Evolutionary conservation across 345 rosid genomes (phyloP).

Genomic region (Ceriops zippeliana): DNA sequence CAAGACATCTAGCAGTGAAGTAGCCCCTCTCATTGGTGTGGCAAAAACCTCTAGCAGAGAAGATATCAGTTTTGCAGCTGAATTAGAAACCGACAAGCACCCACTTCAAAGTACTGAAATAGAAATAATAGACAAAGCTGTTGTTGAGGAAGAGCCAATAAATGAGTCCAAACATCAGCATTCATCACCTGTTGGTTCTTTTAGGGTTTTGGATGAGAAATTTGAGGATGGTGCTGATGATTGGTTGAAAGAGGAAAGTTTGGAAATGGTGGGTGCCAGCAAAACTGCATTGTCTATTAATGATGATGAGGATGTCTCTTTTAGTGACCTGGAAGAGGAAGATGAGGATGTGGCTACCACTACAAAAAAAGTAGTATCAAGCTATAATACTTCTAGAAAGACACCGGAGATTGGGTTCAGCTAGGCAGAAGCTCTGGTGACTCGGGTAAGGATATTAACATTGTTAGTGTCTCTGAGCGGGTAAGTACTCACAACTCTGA

Average conservation of each 20-base stretch:
- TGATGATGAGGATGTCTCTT: conserved; percentile 88
- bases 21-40: not conserved
- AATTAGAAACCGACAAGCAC: conserved; percentile 49
- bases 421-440: conserved; percentile 46
- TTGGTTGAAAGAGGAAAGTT: conserved; percentile 81
- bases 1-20: conserved; percentile 33
- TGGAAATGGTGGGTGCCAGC: conserved; percentile 40
- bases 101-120: conserved; percentile 48
- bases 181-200: conserved; percentile 24
- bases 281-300: conserved; percentile 46
- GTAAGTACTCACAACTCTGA: conserved; percentile 41
- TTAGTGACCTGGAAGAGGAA: conserved; percentile 96
- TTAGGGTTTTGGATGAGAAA: conserved; percentile 41
- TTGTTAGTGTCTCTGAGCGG: conserved; percentile 33
- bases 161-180: conserved; percentile 30
- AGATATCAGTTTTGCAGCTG: conserved; percentile 27
- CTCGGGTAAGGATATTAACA: conserved; percentile 41
- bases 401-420: conserved; percentile 58
- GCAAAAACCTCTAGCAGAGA: conserved; percentile 10
- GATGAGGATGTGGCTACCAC: conserved; percentile 50
- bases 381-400: conserved; percentile 56
- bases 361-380: conserved; percentile 46
- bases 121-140: conserved; percentile 64
- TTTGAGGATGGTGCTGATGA: conserved; percentile 82
- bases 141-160: conserved; percentile 55